Base-by-base conservation (phyloP, 2,329 filamentous ascomycete species). In the Neocucurbitaria cava region DNA sequence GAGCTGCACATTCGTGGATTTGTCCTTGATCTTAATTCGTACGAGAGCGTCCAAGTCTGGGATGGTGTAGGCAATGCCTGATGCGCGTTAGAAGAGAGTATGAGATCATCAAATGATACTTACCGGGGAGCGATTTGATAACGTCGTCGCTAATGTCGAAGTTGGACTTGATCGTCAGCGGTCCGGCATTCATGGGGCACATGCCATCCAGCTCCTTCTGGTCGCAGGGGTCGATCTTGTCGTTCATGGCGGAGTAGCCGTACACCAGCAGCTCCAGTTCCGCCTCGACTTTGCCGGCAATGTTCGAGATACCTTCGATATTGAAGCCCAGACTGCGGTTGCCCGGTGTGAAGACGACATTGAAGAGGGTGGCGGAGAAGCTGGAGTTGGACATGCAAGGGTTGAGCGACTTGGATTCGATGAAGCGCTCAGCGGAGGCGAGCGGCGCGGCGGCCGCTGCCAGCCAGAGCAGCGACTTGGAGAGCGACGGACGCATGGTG, bases 31-130 rank as follows among this genome's bases (percentile, higher is more conserved):
- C 68, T 87, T 88, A 68, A 97, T 87, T 68, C 85, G 87, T 46
- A 96, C 90, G 46, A 86, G 89, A 58, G 92, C 92, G 76, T 98
- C 94, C 49, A 97, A 83, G 81, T 97, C 94, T 44, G 93, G 93
- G 39, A 98, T 89, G 46, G 85, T 89, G 78, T 95, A 98, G 47
- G 92, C 90, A 70, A 97, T 94, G 44, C 85, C 83, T 83, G 41
- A 10, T 38, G 3, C 6, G 21, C n/a, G 52, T 71, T 42, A 69
- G 59, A 9, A 69, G 59, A 9, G 30, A 40, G 17, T 7, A 39
- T 10, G 20, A 18, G 6, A 28, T n/a, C 21, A 38, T 23, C 23
- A 35, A 23, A 71, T 6, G 15, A 30, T 20, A 18, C 80, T 61
- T 75, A 82, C 83, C 86, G 53, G 93, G 93, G 68, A 98, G 87